A percentile compares a stretch with the other conserved stretches of the same genome.
Conservation (phyloP, 352 stramenopile species). For the Globisporangium parvum region DNA sequence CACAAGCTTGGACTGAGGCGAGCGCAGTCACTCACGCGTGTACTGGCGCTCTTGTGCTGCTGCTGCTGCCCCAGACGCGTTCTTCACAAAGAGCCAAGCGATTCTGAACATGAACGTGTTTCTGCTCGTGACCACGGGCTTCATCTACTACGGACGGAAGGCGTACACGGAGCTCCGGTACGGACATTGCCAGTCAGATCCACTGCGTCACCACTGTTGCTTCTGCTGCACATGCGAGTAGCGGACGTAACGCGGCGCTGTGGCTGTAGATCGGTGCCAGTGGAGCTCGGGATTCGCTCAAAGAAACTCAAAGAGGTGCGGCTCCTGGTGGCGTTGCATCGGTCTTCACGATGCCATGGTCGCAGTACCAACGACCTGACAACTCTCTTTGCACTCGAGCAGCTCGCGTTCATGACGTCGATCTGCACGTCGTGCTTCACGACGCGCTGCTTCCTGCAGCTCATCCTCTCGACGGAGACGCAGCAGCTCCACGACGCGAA, state of each 20-base stretch:
- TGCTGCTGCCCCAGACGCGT: slow-evolving; percentile 42
- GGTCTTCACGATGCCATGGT: neutral
- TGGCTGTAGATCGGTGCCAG: slow-evolving; percentile 54
- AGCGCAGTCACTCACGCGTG: neutral
- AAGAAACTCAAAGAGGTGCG: slow-evolving; percentile 74
- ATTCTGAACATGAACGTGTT: slow-evolving; percentile 84
- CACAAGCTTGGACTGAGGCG: too few species aligned
- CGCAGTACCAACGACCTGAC: neutral
- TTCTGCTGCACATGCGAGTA: too few species aligned
- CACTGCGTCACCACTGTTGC: too few species aligned
- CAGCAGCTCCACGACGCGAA: slow-evolving; percentile 67
- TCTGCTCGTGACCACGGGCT: slow-evolving; percentile 60
- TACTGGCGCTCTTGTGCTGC: neutral
- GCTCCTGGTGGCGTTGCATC: too few species aligned
- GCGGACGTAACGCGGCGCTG: too few species aligned
- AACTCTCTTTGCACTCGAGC: neutral
- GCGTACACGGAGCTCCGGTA: slow-evolving; percentile 78
- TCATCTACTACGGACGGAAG: slow-evolving; percentile 74
- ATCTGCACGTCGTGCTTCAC: slow-evolving; percentile 85
- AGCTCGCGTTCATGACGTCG: slow-evolving; percentile 69
- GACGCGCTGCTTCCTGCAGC: slow-evolving; percentile 56
- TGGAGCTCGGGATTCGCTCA: slow-evolving; percentile 76
- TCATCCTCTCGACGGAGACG: slow-evolving; percentile 64
- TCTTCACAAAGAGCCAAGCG: slow-evolving; percentile 73
- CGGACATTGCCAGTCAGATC: neutral